Evolutionary conservation across 352 stramenopile species (phyloP).

Genomic region (Phytophthora pseudosyringae): DNA sequence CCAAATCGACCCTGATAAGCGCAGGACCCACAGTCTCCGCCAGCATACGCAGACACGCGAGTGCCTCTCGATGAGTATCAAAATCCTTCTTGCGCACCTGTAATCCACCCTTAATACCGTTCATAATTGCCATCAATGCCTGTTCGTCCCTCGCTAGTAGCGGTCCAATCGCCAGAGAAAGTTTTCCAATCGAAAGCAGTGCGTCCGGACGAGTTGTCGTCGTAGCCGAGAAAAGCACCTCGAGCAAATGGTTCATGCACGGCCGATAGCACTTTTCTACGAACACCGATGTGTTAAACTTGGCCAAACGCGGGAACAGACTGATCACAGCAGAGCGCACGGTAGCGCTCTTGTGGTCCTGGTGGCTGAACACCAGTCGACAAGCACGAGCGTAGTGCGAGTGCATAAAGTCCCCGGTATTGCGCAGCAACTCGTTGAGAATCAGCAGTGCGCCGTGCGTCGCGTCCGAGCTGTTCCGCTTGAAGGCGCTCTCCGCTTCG

Average conservation of each 20-base stretch:
- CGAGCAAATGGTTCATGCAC: conserved; percentile 86
- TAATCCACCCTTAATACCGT: conserved; percentile 84
- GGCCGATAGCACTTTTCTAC: conserved; percentile 83
- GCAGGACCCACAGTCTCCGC: conserved; percentile 76
- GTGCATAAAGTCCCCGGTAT: conserved; percentile 91
- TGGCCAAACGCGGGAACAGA: conserved; percentile 83
- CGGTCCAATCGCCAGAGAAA: conserved; percentile 81
- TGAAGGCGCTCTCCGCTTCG: conserved; percentile 76
- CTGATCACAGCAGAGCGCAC: conserved; percentile 88
- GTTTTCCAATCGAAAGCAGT: conserved; percentile 85
- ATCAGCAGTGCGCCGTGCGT: conserved; percentile 86
- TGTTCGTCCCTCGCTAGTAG: conserved; percentile 81
- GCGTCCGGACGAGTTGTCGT: conserved; percentile 81
- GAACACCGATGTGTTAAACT: conserved; percentile 90
- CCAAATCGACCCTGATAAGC: conserved; percentile 81
- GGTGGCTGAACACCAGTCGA: conserved; percentile 74
- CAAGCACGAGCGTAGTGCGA: conserved; percentile 79
- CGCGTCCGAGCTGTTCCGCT: conserved; percentile 77
- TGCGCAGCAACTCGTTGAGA: conserved; percentile 86
- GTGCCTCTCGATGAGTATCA: conserved; percentile 85
- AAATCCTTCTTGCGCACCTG: conserved; percentile 86
- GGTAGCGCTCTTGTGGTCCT: conserved; percentile 80
- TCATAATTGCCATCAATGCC: conserved; percentile 84
- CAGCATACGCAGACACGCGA: conserved; percentile 85
- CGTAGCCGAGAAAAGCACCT: conserved; percentile 82